phyloP scores from a whole-genome alignment of 805 yeast genomes.

The Zygoascus tannicola region DNA sequence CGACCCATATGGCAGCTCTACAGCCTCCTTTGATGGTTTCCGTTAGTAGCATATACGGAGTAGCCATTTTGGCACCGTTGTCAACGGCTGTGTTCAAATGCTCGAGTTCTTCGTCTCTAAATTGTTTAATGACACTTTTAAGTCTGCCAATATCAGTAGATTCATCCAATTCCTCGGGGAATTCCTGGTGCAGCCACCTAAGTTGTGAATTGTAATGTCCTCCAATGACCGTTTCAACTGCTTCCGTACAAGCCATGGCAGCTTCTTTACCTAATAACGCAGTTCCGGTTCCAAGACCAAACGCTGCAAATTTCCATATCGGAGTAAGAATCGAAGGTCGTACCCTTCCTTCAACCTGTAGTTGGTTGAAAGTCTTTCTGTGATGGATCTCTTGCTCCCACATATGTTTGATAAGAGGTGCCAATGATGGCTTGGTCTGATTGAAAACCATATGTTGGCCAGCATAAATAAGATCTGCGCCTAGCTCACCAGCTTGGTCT shows the following conservation, averaged over 20 bases:
- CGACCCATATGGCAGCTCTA: conserved; percentile 81
- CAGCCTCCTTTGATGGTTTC: conserved; percentile 80
- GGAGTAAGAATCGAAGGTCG: conserved; percentile 92
- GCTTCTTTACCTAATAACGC: conserved; percentile 86
- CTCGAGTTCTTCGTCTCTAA: conserved; percentile 91
- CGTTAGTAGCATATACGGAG: conserved; percentile 81
- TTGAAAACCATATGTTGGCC: conserved; percentile 80
- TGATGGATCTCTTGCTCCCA: conserved; percentile 97
- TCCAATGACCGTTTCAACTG: conserved; percentile 97
- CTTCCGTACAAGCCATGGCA: conserved; percentile 99
- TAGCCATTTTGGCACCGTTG: conserved; percentile 85
- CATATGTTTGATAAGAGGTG: conserved; percentile 82
- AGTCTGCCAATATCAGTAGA: conserved; percentile 51
- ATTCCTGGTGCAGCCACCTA: conserved; percentile 63
- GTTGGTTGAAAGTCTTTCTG: conserved; percentile 69
- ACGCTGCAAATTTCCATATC: conserved; percentile 86
- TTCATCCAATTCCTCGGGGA: conserved; percentile 36
- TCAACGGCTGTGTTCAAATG: conserved; percentile 91
- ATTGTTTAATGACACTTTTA: conserved; percentile 55
- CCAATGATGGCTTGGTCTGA: conserved; percentile 60
- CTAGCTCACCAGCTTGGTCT: conserved; percentile 97
- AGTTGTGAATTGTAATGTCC: conserved; percentile 89
- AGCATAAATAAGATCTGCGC: conserved; percentile 85
- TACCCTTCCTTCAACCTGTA: conserved; percentile 70
- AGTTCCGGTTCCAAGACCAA: conserved; percentile 76